Base-by-base conservation (phyloP, 164 flowering plant species). In the Piper betle region DNA sequence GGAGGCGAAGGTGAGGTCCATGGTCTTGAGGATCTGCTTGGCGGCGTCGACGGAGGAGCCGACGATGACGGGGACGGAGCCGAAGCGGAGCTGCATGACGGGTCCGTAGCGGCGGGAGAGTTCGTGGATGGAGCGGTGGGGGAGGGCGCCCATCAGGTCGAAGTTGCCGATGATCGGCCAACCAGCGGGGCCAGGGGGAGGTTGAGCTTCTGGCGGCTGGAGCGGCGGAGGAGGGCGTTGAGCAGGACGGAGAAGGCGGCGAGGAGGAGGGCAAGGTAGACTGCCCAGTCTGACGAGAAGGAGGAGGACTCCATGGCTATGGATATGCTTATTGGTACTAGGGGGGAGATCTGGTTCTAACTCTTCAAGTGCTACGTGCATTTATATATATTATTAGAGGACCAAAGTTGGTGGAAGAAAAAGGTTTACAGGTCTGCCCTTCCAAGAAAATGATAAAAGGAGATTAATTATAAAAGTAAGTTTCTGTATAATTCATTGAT, bases 111-210 rank as follows among this genome's bases (percentile, higher is more conserved):
- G 15, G 16, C 18, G 5, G 48, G 84, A 69, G 37, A 84, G 71
- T 1, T 65, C 16, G 46, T 72, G 20, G 39, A 84, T 68, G 67
- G 77, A 57, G 74, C 59, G 77, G 71, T 84, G 83, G 3, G 88
- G 88, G 73, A 73, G 66, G 75, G 67, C 76, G 5, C 75, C 61
- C 65, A 81, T 73, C 70, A 77, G 82, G 72, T 75, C 77, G 61
- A 81, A 81, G 75, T 80, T 81, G 17, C 85, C 84, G 60, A 81
- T 66, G 10, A 81, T 53, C 0, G 87, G 85, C 11, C 78, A 74
- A 6, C 48, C 20, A 1, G 61, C 46, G 2, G 81, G 75, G 17
- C 80, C 73, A 10, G 84, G 78, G 84, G 86, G 0, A 54, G 52
- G 11, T 9, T 46, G 10, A 46, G 9, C 15, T 46, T 46, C 15